Percentiles rank a stretch among this genome's conserved stretches.
These are phyloP conservation scores for Candida endomychidarum DNA, from an alignment of 805 yeast species.

Conservation along the genomic window DNA sequence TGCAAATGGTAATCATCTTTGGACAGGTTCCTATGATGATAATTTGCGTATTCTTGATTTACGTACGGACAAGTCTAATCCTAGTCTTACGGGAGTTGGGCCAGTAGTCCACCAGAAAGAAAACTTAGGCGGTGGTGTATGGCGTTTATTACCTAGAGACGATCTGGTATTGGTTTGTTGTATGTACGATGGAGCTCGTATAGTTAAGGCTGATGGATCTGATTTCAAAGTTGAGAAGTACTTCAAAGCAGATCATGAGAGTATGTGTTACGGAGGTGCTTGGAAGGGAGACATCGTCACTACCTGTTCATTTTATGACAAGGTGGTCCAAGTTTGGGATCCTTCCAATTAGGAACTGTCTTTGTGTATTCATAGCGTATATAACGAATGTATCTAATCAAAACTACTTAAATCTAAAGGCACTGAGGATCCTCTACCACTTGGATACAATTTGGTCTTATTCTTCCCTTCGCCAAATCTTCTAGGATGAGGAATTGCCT, in stretches of 20 bases:
- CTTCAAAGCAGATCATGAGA: conserved; percentile 71
- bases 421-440: conserved; percentile 92
- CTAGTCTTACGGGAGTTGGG: conserved; percentile 45
- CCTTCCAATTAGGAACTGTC: conserved; percentile 6
- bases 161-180: conserved; percentile 73
- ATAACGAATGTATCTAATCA: no score
- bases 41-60: conserved; percentile 66
- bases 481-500: conserved; percentile 85
- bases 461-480: conserved; percentile 56
- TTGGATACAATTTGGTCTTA: conserved; percentile 72
- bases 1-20: conserved; percentile 47
- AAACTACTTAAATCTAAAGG: conserved; percentile 62
- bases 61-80: conserved; percentile 46
- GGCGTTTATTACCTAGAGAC: conserved; percentile 76
- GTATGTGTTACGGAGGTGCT: conserved; percentile 96
- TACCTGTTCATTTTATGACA: conserved; percentile 92
- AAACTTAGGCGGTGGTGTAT: conserved; percentile 89
- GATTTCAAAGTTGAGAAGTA: conserved; percentile 35
- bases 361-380: neutral
- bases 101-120: conserved; percentile 48
- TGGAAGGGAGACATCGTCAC: conserved; percentile 61
- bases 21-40: conserved; percentile 96
- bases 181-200: conserved; percentile 93
- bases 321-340: conserved; percentile 74
- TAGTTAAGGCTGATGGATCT: conserved; percentile 39